Percentiles rank a stretch among this genome's conserved stretches.
Conservation (phyloP, 352 stramenopile genomes). For the Phytophthora pini region DNA sequence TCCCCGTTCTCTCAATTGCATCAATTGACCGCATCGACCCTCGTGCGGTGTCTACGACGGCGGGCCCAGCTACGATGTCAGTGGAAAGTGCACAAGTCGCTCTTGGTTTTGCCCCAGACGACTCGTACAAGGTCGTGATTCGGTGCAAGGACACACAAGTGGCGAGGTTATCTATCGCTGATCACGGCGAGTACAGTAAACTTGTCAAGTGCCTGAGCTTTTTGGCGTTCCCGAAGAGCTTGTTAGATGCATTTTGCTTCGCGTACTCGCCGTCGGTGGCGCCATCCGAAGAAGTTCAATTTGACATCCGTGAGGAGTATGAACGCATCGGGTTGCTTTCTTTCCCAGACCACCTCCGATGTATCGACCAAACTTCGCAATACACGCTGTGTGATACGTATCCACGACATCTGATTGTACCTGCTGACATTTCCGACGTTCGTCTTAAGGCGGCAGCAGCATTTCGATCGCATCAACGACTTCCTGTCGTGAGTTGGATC, state of each 20-base stretch:
- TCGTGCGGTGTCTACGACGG: constrained; percentile 25
- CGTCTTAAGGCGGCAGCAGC: constrained; percentile 76
- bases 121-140: constrained; percentile 74
- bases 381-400: constrained; percentile 96
- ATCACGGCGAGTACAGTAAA: constrained; percentile 77
- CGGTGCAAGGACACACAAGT: constrained; percentile 84
- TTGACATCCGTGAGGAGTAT: constrained; percentile 85
- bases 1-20: constrained; percentile 78
- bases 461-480: constrained; percentile 73
- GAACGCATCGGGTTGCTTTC: constrained; percentile 77
- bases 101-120: constrained; percentile 58
- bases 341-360: constrained; percentile 65
- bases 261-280: constrained; percentile 70
- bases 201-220: constrained; percentile 80
- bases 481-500: constrained; percentile 82
- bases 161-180: constrained; percentile 69
- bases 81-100: constrained; percentile 71
- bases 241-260: constrained; percentile 88
- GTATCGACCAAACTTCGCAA: constrained; percentile 75
- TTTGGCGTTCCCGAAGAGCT: constrained; percentile 71
- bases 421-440: constrained; percentile 90
- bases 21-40: constrained; percentile 70
- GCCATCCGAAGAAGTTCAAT: constrained; percentile 78
- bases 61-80: constrained; percentile 27
- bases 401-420: constrained; percentile 93